Evolutionary conservation across 352 stramenopile species (phyloP).

Genomic region (Pythium aquatile): DNA sequence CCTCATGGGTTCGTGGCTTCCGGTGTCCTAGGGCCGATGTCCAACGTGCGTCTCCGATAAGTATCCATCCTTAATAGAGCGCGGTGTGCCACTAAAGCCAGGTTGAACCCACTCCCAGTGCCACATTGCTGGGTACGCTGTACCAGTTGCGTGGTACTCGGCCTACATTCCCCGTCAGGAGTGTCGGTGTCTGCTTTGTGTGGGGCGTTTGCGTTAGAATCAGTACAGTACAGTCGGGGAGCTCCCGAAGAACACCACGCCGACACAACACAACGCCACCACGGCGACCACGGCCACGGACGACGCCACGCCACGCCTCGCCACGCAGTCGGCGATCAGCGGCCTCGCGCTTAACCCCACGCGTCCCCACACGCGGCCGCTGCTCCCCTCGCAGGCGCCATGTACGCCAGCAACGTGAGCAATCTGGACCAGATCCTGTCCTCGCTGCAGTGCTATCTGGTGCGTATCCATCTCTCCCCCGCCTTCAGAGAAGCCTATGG

Average conservation of each 20-base stretch:
- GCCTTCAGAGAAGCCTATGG: background rate
- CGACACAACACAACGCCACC: slow-evolving; percentile 2
- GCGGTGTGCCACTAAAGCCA: slow-evolving; percentile 11
- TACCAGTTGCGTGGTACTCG: slow-evolving; percentile 20
- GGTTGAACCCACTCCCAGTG: background rate
- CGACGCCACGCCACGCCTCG: background rate
- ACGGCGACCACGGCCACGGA: background rate
- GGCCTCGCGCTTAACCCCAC: background rate
- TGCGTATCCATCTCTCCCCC: slow-evolving; percentile 27
- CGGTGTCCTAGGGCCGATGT: slow-evolving; percentile 19
- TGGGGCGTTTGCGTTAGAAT: slow-evolving; percentile 2
- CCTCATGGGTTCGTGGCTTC: slow-evolving; percentile 20
- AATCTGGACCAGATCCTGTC: slow-evolving; percentile 87
- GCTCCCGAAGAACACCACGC: slow-evolving; percentile 8
- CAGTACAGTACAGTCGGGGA: slow-evolving; percentile 5
- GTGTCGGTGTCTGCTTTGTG: slow-evolving; percentile 9
- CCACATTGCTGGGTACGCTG: slow-evolving; percentile 5
- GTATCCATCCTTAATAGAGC: background rate
- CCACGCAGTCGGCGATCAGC: background rate
- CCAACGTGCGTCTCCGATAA: slow-evolving; percentile 18
- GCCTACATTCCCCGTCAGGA: slow-evolving; percentile 4
- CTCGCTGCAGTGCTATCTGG: slow-evolving; percentile 80
- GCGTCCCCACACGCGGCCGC: background rate
- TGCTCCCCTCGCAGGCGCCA: slow-evolving; percentile 23
- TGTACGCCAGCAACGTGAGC: slow-evolving; percentile 87